Percentiles rank a stretch among this genome's conserved stretches.
Conservation (phyloP, 768 basidiomycete genomes). For the Glaciozyma antarctica region DNA sequence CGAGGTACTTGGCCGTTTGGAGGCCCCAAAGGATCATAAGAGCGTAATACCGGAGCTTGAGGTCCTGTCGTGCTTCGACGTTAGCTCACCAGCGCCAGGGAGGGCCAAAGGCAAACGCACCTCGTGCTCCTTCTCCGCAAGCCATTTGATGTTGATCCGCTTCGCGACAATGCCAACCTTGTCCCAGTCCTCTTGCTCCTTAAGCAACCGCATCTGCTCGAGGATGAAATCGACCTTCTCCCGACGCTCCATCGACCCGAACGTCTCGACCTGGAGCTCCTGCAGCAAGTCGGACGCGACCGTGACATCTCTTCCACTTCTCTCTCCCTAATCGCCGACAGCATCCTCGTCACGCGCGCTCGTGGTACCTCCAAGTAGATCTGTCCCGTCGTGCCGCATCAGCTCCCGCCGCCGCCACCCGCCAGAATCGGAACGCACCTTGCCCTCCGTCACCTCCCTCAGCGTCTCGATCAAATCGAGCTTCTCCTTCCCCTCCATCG, state of each 20-base stretch:
- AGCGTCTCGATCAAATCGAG: slow-evolving; percentile 80
- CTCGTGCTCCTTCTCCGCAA: slow-evolving; percentile 80
- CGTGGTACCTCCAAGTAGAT: slow-evolving; percentile 94
- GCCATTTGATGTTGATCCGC: slow-evolving; percentile 85
- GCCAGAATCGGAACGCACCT: slow-evolving; percentile 49
- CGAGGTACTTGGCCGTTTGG: slow-evolving; percentile 72
- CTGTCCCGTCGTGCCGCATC: slow-evolving; percentile 41
- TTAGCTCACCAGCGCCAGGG: not conserved
- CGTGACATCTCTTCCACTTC: slow-evolving; percentile 49
- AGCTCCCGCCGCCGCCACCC: not conserved
- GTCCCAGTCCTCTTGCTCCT: slow-evolving; percentile 67
- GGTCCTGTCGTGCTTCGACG: slow-evolving; percentile 49
- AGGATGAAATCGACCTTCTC: slow-evolving; percentile 98
- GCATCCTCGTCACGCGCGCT: slow-evolving; percentile 80
- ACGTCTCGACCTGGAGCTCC: slow-evolving; percentile 96
- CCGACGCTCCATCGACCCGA: slow-evolving; percentile 92
- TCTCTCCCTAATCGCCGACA: slow-evolving; percentile 75
- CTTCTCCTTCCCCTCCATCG: slow-evolving; percentile 68
- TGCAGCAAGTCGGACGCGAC: slow-evolving; percentile 79
- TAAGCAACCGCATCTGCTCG: slow-evolving; percentile 89
- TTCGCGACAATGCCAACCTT: slow-evolving; percentile 83
- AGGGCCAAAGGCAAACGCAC: slow-evolving; percentile 43
- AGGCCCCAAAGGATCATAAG: slow-evolving; percentile 93
- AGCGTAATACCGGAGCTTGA: slow-evolving; percentile 92
- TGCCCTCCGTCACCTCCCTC: slow-evolving; percentile 87